Evolutionary conservation across 1,284 basidiomycete species (phyloP), one percentile per base, ranked within the genome.

Genomic region (Ceratobasidium sp.): DNA sequence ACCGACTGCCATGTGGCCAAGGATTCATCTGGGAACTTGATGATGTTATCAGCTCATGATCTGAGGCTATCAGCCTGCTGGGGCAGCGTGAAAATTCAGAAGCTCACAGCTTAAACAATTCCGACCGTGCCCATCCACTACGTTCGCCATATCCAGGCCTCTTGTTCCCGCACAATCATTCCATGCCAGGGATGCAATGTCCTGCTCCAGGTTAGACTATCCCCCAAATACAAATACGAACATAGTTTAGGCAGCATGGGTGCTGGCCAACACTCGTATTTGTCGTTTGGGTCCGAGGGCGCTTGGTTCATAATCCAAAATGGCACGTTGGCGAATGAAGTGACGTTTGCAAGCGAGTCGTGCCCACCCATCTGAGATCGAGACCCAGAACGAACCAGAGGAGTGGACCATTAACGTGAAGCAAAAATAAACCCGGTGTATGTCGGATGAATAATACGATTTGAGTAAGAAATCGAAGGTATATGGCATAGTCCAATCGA

Each of bases 41-140:
- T 58, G 41, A 28, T 61, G 65, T 18, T 58, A 58, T 70, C 65
- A 46, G 53, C 21, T 23, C 53, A 70, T 70, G 65, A 70, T 58
- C 65, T 53, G 52, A 70, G 65, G 65, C 34, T 58, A 70, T 70
- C 64, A 57, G 64, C 39, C 21, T 50, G 36, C 34, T 69, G 64
- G 32, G n/a, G 23, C 34, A 52, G 64, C 64, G 52, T 57, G 52
- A 57, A 57, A 59, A 12, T 34, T 59, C 36, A 55, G 64, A 69
- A 69, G 64, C 64, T 69, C 64, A 39, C 64, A 55, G 64, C 41
- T 69, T 69, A 57, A 55, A 69, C 39, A n/a, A 57, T 39, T 53
- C 64, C 26, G 64, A 69, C 57, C 18, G 48, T 48, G 28, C 64
- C 41, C 52, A n/a, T n/a, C n/a, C n/a, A n/a, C n/a, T n/a, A n/a